Percentiles rank a stretch among this genome's conserved stretches.
Conservation (phyloP, 2,329 filamentous ascomycete species). For the Nannizzia gypsea region DNA sequence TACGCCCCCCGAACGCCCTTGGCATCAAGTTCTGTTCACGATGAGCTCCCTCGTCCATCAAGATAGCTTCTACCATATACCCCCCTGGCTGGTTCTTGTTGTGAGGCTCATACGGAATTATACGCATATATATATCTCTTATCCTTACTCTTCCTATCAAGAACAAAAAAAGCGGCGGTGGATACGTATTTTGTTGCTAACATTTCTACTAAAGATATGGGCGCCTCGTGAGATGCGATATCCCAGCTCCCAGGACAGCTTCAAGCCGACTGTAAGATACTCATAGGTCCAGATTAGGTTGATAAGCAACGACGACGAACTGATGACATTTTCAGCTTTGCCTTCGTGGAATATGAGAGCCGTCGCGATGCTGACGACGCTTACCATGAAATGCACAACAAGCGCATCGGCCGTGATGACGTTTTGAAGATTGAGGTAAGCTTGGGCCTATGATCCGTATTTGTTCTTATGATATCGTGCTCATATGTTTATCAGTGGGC, state of each 20-base stretch:
- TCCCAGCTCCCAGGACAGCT: conserved; percentile 86
- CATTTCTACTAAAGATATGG: conserved; percentile 59
- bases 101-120: conserved; percentile 1
- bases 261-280: conserved; percentile 82
- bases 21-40: neutral
- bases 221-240: conserved; percentile 94
- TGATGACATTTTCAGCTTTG: conserved; percentile 51
- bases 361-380: conserved; percentile 96
- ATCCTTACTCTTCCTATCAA: conserved; percentile 4
- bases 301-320: conserved; percentile 13
- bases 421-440: conserved; percentile 92
- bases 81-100: neutral
- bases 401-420: conserved; percentile 91
- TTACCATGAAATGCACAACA: conserved; percentile 99
- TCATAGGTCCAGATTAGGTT: neutral
- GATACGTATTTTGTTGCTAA: neutral
- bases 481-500: conserved; percentile 61
- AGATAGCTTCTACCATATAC: conserved; percentile 1
- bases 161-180: neutral
- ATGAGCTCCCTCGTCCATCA: neutral
- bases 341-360: conserved; percentile 98
- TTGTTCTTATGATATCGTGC: conserved; percentile 8
- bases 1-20: conserved; percentile 10
- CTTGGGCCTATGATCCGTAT: neutral
- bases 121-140: conserved; percentile 5